Percentiles rank a stretch among this genome's conserved stretches.
Evolutionary conservation across 805 yeast genomes (phyloP).

Genomic region (Sugiyamaella americana): DNA sequence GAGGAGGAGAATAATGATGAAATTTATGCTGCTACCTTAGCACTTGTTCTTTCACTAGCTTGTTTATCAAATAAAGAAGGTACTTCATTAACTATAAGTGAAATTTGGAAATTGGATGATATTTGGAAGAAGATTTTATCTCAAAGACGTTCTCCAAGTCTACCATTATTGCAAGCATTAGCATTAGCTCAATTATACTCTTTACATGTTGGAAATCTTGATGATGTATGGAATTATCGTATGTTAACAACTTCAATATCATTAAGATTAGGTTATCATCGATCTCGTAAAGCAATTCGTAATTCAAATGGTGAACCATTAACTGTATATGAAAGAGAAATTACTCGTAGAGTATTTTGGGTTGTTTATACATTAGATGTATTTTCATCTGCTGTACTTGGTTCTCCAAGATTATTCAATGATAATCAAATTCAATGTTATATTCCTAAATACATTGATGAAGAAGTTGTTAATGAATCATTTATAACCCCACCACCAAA

Average conservation of each 20-base stretch:
- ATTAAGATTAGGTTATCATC: constrained; percentile 75
- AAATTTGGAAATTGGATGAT: constrained; percentile 1
- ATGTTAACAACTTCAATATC: constrained; percentile 77
- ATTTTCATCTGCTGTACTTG: constrained; percentile 67
- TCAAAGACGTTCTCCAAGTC: constrained; percentile 13
- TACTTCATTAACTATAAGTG: background rate
- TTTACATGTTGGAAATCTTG: constrained; percentile 64
- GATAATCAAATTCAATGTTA: constrained; percentile 86
- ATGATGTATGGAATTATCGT: constrained; percentile 67
- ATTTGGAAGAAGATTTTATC: constrained; percentile 4
- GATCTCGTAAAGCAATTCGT: constrained; percentile 70
- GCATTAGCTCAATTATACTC: constrained; percentile 66
- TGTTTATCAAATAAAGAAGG: constrained; percentile 20
- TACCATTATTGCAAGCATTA: constrained; percentile 48
- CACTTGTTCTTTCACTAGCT: constrained; percentile 27
- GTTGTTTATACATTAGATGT: constrained; percentile 70
- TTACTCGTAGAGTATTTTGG: constrained; percentile 81
- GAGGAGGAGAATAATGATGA: constrained; percentile 6
- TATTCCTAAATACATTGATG: constrained; percentile 43
- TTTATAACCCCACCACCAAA: constrained; percentile 1
- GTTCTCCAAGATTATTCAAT: constrained; percentile 73
- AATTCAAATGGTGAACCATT: constrained; percentile 60
- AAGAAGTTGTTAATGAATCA: constrained; percentile 16
- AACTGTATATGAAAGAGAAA: constrained; percentile 68
- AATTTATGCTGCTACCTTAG: constrained; percentile 24